Percentiles rank a stretch among this genome's conserved stretches.
Conservation (phyloP, 768 basidiomycete species). For the Mrakia hoshinonis region DNA sequence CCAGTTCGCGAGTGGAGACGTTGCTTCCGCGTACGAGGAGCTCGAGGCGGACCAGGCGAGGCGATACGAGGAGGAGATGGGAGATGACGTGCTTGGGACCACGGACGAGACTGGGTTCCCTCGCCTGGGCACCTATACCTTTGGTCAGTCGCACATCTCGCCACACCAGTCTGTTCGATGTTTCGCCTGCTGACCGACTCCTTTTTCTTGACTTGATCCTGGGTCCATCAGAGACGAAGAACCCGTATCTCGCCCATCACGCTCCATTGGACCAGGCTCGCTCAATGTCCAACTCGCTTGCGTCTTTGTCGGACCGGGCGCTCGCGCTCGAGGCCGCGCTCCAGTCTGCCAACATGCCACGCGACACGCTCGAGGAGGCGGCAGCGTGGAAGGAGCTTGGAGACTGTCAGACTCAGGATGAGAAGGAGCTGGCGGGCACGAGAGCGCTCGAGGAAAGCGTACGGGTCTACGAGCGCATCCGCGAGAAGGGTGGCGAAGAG, state of each 20-base stretch:
- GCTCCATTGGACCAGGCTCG: conserved; percentile 65
- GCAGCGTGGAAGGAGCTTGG: conserved; percentile 91
- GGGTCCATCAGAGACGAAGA: conserved; percentile 52
- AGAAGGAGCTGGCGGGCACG: conserved; percentile 44
- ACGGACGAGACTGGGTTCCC: conserved; percentile 59
- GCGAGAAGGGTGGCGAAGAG: conserved; percentile 24
- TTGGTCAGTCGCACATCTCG: conserved; percentile 51
- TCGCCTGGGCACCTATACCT: conserved; percentile 59
- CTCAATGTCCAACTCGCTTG: conserved; percentile 51
- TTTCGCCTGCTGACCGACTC: not conserved
- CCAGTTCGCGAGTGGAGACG: conserved; percentile 35
- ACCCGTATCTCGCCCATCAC: conserved; percentile 55
- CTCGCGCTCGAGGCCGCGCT: conserved; percentile 85
- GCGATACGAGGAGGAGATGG: conserved; percentile 33
- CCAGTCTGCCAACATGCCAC: conserved; percentile 19
- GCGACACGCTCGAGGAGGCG: conserved; percentile 56
- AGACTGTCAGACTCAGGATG: conserved; percentile 57
- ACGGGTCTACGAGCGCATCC: conserved; percentile 52
- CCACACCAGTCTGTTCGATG: not conserved
- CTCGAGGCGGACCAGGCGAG: conserved; percentile 30
- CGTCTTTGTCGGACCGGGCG: conserved; percentile 77
- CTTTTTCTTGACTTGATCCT: not conserved
- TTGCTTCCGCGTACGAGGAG: conserved; percentile 30
- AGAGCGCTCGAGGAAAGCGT: conserved; percentile 45
- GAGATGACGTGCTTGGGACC: conserved; percentile 6